Percentiles rank a stretch among this genome's conserved stretches.
Evolutionary conservation across 108 stramenopile species (phyloP).

Genomic region (Nitzschia putrida): DNA sequence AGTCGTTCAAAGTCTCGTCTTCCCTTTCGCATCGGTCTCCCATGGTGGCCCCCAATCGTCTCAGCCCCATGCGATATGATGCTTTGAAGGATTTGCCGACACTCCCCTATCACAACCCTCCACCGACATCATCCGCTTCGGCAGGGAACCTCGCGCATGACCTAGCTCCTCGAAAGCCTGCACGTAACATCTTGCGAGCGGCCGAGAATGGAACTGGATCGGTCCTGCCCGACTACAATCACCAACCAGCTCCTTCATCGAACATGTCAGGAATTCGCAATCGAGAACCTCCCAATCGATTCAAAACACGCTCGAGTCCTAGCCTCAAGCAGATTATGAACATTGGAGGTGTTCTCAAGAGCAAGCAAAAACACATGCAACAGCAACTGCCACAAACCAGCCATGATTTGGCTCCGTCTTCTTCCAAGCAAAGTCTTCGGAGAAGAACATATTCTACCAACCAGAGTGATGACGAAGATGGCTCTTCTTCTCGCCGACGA

Average conservation of each 20-base stretch:
- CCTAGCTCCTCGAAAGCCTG: conserved; percentile 14
- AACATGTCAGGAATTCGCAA: conserved; percentile 1
- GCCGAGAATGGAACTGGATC: conserved; percentile 26
- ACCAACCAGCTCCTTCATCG: conserved; percentile 9
- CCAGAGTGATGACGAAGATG: conserved; percentile 34
- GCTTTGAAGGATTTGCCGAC: neutral
- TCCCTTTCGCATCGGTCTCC: conserved; percentile 13
- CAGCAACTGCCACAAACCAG: conserved; percentile 23
- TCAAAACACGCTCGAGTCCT: conserved; percentile 24
- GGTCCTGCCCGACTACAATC: conserved; percentile 19
- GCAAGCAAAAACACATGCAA: neutral
- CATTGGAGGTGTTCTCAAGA: neutral
- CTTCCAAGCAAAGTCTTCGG: conserved; percentile 14
- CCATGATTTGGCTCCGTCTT: conserved; percentile 12
- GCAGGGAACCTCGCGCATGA: neutral
- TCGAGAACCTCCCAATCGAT: conserved; percentile 23
- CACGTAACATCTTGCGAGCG: conserved; percentile 23
- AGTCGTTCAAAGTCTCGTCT: conserved; percentile 1
- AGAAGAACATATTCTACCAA: conserved; percentile 19
- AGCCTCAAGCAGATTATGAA: conserved; percentile 9
- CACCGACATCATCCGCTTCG: too few relatives aligned
- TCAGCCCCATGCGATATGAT: conserved; percentile 3
- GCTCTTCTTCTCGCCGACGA: neutral
- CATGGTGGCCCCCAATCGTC: neutral
- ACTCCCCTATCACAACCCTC: neutral